These are phyloP conservation scores for Dioszegia crocea DNA, from an alignment of 768 basidiomycete genomes.

Conservation along the genomic window DNA sequence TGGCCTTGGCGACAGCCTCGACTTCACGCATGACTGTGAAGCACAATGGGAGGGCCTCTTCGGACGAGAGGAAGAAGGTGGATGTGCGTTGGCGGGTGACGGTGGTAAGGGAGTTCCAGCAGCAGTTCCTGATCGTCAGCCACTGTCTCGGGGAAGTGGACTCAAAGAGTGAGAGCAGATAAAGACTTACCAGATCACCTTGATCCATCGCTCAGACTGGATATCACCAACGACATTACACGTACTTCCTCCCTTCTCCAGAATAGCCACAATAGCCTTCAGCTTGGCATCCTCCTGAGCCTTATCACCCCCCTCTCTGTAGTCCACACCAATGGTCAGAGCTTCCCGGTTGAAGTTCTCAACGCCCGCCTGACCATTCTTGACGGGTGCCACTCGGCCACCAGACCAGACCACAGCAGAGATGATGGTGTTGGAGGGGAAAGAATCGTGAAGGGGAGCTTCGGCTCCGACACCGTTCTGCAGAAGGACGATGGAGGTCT, in stretches of 20 bases:
- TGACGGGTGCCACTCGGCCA: conserved; percentile 21
- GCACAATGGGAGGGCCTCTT: conserved; percentile 35
- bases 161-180: not conserved
- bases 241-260: conserved; percentile 34
- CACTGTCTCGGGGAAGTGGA: too few relatives aligned
- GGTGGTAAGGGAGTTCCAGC: conserved; percentile 43
- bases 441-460: conserved; percentile 41
- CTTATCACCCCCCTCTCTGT: conserved; percentile 15
- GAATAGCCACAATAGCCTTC: conserved; percentile 26
- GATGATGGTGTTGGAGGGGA: conserved; percentile 41
- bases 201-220: conserved; percentile 46
- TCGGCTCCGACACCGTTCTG: conserved; percentile 48
- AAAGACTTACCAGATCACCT: conserved; percentile 42
- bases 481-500: conserved; percentile 41
- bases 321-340: conserved; percentile 47
- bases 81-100: conserved; percentile 39
- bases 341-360: conserved; percentile 45
- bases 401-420: conserved; percentile 49
- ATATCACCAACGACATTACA: conserved; percentile 40
- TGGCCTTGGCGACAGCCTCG: conserved; percentile 40
- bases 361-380: conserved; percentile 25
- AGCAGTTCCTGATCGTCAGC: conserved; percentile 26
- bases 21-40: conserved; percentile 43
- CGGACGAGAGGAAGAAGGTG: conserved; percentile 38
- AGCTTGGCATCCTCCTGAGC: conserved; percentile 33